Conservation (phyloP, 106 monocot species). For the Dendrobium nobile region DNA sequence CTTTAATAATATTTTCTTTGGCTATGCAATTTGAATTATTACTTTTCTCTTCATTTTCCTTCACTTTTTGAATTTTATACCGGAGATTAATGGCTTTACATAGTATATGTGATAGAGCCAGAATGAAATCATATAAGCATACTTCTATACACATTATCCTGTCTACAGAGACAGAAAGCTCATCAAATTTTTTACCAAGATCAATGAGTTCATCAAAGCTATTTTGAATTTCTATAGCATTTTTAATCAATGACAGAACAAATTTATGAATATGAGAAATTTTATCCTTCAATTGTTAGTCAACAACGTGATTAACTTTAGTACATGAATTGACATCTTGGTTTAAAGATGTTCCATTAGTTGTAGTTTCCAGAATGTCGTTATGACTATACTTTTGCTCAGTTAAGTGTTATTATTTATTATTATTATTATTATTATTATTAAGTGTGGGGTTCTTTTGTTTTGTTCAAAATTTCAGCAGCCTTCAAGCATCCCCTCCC, state of each 20-base stretch:
- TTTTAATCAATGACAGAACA: constrained; percentile 35
- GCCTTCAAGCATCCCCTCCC: no score
- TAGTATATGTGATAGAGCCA: constrained; percentile 11
- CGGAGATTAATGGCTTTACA: not conserved
- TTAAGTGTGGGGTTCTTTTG: no score
- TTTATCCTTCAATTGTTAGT: constrained; percentile 28
- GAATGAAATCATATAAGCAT: constrained; percentile 11
- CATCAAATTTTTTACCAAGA: not conserved
- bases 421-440: no score
- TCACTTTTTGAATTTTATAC: not conserved
- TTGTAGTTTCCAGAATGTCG: not conserved
- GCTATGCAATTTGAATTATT: constrained; percentile 15
- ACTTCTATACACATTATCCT: not conserved
- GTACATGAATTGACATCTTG: not conserved
- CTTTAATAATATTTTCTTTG: constrained; percentile 13
- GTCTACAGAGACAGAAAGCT: constrained; percentile 16
- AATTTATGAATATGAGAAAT: constrained; percentile 54
- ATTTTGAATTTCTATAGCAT: constrained; percentile 17
- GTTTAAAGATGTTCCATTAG: not conserved
- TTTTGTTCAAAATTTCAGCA: no score
- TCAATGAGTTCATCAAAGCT: not conserved
- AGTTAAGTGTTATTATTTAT: not conserved
- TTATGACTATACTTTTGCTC: constrained; percentile 8
- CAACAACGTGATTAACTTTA: not conserved
- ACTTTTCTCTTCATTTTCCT: constrained; percentile 6